Base-by-base conservation (phyloP, 176 grass and related monocot genomes). In the Aegilops umbellulata region DNA sequence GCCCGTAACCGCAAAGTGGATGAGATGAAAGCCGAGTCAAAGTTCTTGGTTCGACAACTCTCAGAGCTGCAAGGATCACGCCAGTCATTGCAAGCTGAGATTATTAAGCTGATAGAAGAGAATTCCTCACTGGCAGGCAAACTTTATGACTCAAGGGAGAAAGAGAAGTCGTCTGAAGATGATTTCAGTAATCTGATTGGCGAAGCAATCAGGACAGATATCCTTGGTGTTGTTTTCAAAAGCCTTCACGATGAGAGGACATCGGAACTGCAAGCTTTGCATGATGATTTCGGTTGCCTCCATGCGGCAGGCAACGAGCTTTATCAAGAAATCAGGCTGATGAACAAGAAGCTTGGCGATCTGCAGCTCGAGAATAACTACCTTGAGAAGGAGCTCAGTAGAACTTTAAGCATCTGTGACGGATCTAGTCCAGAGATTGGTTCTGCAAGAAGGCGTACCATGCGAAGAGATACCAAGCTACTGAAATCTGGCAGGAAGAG, bases 51-150 rank as follows among this genome's bases (percentile, higher is more conserved):
- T 69, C 69, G 89, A 49, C 94, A 94, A 78, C 76, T 99, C 55
- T 69, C 92, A 1, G 92, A 96, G 70, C 83, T 99, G 72, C 97
- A 96, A 57, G 88, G 91, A 53, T 91, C 89, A 29, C 92, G 90
- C 0, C 82, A 91, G 32, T 88, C 77, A 36, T 60, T 94, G 74
- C 97, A 99, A 76, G 85, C 64, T 46, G 90, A 96, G 69, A 88
- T 94, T 19, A 79, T 86, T 66, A 94, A 90, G 83, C 63, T 99
- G 61, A 81, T 86, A 42, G 90, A 91, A 67, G 97, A 91, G 88
- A 99, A 99, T 76, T 86, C 84, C 20, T 80, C 86, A 57, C 51
- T 96, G 10, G 88, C 94, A 20, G 86, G 89, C n/a, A 87, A 88
- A 86, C 85, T 96, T 76, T 72, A 80, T 73, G 68, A 82, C 27